phyloP scores from a whole-genome alignment of 768 basidiomycete genomes.

The Kwoniella dejecticola region DNA sequence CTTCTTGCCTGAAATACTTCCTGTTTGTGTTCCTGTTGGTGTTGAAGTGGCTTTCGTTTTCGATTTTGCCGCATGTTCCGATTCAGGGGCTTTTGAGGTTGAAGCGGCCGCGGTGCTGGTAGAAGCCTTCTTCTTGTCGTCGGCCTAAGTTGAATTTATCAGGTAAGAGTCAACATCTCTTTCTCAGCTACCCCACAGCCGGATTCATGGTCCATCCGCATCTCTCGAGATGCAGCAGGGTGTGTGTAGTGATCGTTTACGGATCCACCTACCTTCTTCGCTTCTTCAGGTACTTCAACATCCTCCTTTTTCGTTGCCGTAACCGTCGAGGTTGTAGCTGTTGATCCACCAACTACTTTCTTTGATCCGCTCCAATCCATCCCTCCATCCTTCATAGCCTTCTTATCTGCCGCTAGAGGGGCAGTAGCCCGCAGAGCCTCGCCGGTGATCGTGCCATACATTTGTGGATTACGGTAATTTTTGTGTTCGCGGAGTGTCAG shows the following conservation, averaged over 20 bases:
- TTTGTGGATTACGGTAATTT: conserved; percentile 28
- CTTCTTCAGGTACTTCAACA: conserved; percentile 4
- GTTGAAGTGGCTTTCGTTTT: not conserved
- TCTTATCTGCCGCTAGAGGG: conserved; percentile 1
- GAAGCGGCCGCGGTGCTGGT: not conserved
- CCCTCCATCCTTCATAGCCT: conserved; percentile 41
- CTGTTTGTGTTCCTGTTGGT: not conserved
- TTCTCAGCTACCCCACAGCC: too few species aligned
- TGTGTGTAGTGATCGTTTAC: too few species aligned
- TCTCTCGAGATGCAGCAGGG: too few species aligned
- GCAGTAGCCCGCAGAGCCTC: conserved; percentile 23
- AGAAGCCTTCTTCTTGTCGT: too few species aligned
- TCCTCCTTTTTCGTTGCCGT: conserved; percentile 10
- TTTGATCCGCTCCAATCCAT: conserved; percentile 34
- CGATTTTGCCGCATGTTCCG: too few species aligned
- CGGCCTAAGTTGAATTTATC: not conserved
- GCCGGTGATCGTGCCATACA: conserved; percentile 47
- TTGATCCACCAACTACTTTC: conserved; percentile 18
- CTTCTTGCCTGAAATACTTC: conserved; percentile 18
- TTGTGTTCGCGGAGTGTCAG: conserved; percentile 27
- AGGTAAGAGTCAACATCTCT: too few species aligned
- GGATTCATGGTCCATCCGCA: too few species aligned
- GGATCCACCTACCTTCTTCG: conserved; percentile 6
- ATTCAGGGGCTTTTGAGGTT: too few species aligned
- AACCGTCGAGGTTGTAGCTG: too few species aligned